Percentiles rank a stretch among this genome's conserved stretches.
Evolutionary conservation across 108 stramenopile genomes (phyloP).

Genomic region (Ochromonas danica): DNA sequence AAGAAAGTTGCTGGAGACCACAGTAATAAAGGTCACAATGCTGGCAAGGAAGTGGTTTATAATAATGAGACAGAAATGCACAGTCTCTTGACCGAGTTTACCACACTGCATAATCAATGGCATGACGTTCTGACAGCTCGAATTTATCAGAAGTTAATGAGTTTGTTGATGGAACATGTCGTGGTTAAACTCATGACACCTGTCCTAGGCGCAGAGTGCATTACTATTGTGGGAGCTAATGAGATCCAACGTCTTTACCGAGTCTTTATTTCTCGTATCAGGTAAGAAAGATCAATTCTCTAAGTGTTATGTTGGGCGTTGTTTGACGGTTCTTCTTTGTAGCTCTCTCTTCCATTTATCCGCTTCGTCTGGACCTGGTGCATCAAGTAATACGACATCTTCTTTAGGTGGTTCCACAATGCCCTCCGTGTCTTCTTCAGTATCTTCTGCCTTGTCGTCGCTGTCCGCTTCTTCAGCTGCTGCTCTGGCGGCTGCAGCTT

Average conservation of each 20-base stretch:
- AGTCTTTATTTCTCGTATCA: no score
- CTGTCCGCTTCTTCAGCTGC: no score
- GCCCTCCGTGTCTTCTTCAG: no score
- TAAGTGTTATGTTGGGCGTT: no score
- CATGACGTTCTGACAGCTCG: background rate
- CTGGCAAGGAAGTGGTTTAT: background rate
- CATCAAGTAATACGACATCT: background rate
- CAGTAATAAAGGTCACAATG: background rate
- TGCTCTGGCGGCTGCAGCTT: no score
- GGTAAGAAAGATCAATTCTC: no score
- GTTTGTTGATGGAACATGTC: constrained; percentile 9
- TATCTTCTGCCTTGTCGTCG: no score
- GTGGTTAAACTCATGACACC: background rate
- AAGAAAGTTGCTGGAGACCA: background rate
- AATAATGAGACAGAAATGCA: background rate
- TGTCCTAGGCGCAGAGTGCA: constrained; percentile 21
- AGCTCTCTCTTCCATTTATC: no score
- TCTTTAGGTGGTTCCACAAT: no score
- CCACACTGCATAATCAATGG: background rate
- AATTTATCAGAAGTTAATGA: background rate
- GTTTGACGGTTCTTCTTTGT: no score
- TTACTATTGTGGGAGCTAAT: background rate
- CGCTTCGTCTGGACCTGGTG: no score
- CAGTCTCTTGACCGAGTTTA: background rate
- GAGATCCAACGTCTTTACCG: background rate